phyloP scores from a whole-genome alignment of 75 land plant genomes.

The Cryptomeria japonica region DNA sequence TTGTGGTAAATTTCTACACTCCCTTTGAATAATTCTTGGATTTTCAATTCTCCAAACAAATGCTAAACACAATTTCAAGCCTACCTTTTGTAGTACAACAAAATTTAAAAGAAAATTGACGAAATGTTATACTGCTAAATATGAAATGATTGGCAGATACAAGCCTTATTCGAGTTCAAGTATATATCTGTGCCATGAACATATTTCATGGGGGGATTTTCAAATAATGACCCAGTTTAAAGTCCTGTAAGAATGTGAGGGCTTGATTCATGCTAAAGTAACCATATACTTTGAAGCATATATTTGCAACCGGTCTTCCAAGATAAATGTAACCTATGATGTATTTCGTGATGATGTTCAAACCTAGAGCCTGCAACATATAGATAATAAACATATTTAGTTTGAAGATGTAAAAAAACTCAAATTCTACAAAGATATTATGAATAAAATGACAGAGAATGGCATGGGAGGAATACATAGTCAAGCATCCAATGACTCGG shows the following conservation, averaged over 20 bases:
- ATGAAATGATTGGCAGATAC: not conserved
- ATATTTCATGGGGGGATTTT: slow-evolving; percentile 72
- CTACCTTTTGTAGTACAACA: not conserved
- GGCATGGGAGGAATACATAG: too few relatives aligned
- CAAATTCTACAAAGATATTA: too few relatives aligned
- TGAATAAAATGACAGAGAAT: too few relatives aligned
- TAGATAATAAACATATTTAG: too few relatives aligned
- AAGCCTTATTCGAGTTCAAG: not conserved
- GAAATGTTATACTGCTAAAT: not conserved
- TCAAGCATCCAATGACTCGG: too few relatives aligned
- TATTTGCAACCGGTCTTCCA: slow-evolving; percentile 77
- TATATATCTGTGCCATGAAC: slow-evolving; percentile 71
- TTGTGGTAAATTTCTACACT: not conserved
- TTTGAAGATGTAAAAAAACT: too few relatives aligned
- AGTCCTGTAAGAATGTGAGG: slow-evolving; percentile 57
- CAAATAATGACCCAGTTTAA: slow-evolving; percentile 86
- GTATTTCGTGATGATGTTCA: slow-evolving; percentile 26
- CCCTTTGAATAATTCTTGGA: too few relatives aligned
- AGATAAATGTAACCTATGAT: slow-evolving; percentile 78
- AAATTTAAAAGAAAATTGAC: not conserved
- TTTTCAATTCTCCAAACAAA: too few relatives aligned
- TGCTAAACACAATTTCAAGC: too few relatives aligned
- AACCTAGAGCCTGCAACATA: too few relatives aligned
- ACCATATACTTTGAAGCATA: slow-evolving; percentile 80
- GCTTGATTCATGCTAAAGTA: slow-evolving; percentile 83